These are phyloP conservation scores for Avicennia marina DNA, from an alignment of 257 asterid genomes.

Conservation along the genomic window DNA sequence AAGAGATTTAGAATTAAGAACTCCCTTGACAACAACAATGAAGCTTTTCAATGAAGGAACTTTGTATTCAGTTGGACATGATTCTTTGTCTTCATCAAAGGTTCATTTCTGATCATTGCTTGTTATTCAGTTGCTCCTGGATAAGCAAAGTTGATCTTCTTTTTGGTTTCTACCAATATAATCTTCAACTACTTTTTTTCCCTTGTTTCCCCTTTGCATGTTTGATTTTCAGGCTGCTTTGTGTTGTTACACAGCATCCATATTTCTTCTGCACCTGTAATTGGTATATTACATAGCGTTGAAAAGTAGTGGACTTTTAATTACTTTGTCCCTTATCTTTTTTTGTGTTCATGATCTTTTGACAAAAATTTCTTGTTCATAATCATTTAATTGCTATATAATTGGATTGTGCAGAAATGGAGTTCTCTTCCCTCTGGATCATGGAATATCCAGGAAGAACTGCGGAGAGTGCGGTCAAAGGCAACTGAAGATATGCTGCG, in stretches of 20 bases:
- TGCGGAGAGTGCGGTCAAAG: conserved; percentile 70
- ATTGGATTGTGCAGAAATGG: conserved; percentile 46
- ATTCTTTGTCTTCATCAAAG: conserved; percentile 52
- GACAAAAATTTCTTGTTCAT: conserved; percentile 9
- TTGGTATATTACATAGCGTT: not conserved
- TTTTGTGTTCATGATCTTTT: not conserved
- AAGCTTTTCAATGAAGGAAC: conserved; percentile 50
- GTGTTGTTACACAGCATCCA: not conserved
- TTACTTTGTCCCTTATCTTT: no score
- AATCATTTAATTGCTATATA: conserved; percentile 7
- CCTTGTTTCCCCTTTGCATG: not conserved
- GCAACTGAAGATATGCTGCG: conserved; percentile 70
- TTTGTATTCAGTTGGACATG: conserved; percentile 37
- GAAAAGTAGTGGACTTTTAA: not conserved
- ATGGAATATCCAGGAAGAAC: conserved; percentile 83
- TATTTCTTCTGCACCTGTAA: not conserved
- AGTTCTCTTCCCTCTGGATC: conserved; percentile 66
- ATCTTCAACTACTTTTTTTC: not conserved
- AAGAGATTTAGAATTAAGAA: conserved; percentile 34
- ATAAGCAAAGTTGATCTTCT: conserved; percentile 7
- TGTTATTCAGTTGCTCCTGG: conserved; percentile 9
- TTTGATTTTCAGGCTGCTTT: not conserved
- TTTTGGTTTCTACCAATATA: not conserved
- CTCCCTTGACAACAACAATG: conserved; percentile 43
- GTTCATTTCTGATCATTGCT: conserved; percentile 27